These are phyloP conservation scores for Pterocarpus santalinus DNA, from an alignment of 306 rosid species.

Conservation along the genomic window DNA sequence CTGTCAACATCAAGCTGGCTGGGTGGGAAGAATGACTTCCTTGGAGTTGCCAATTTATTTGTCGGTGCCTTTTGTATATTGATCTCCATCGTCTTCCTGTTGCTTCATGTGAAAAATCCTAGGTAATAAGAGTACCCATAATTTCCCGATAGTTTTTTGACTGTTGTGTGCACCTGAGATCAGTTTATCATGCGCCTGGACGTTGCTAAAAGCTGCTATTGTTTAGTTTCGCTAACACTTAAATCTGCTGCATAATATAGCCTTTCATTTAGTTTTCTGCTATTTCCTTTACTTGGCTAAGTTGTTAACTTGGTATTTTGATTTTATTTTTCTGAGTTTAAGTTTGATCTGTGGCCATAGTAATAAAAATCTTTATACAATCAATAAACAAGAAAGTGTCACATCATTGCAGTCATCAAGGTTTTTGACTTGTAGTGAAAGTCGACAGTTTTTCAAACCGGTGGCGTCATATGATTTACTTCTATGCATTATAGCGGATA, in stretches of 20 bases:
- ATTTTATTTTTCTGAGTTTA: neutral
- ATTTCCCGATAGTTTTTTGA: conserved; percentile 29
- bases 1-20: conserved; percentile 90
- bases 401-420: conserved; percentile 14
- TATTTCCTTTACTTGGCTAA: neutral
- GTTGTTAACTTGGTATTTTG: neutral
- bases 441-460: neutral
- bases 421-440: neutral
- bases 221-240: neutral
- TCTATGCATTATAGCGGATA: neutral
- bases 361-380: neutral
- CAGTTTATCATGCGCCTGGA: conserved; percentile 31
- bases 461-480: conserved; percentile 4
- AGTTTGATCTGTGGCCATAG: neutral
- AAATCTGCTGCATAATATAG: neutral
- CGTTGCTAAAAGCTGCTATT: neutral
- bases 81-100: conserved; percentile 72
- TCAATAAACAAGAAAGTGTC: neutral
- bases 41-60: conserved; percentile 78
- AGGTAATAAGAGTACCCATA: conserved; percentile 62
- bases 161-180: conserved; percentile 25
- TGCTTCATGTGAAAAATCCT: conserved; percentile 78
- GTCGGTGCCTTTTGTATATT: conserved; percentile 76
- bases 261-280: neutral
- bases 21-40: conserved; percentile 97